These are phyloP conservation scores for Syzygium oleosum DNA, from an alignment of 345 rosid species.

Conservation along the genomic window DNA sequence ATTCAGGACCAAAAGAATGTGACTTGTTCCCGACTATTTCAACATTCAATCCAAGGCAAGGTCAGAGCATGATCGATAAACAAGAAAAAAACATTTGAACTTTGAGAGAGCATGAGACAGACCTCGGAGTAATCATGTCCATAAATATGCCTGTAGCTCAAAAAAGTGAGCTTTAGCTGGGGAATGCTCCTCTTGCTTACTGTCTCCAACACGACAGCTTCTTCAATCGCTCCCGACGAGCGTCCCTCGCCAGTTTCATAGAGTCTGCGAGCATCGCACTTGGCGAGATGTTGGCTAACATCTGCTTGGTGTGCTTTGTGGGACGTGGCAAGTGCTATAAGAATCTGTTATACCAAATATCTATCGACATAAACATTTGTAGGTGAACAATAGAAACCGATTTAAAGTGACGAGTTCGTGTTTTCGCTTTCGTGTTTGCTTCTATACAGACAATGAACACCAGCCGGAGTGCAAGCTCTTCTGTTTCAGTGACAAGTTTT, in stretches of 20 bases:
- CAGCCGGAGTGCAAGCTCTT: background rate
- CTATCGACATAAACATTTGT: background rate
- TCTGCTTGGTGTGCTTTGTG: slow-evolving; percentile 63
- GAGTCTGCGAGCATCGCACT: slow-evolving; percentile 55
- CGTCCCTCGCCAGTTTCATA: slow-evolving; percentile 47
- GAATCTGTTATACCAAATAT: slow-evolving; percentile 25
- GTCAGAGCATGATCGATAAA: background rate
- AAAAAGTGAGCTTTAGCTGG: slow-evolving; percentile 47
- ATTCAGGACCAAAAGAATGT: background rate
- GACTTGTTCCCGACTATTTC: background rate
- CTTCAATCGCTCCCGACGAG: slow-evolving; percentile 25
- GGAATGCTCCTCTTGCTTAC: slow-evolving; percentile 58
- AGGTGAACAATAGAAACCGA: background rate
- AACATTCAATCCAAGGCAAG: background rate
- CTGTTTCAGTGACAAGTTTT: background rate
- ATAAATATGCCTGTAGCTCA: slow-evolving; percentile 51
- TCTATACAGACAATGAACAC: background rate
- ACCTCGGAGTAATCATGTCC: slow-evolving; percentile 61
- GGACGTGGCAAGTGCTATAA: slow-evolving; percentile 49
- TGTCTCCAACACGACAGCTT: slow-evolving; percentile 51
- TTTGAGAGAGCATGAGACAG: background rate
- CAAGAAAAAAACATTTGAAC: background rate
- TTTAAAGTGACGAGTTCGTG: background rate
- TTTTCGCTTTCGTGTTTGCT: background rate
- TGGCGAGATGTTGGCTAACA: slow-evolving; percentile 43